phyloP scores from a whole-genome alignment of 1,284 basidiomycete genomes.

The Paramarasmius palmivorus region DNA sequence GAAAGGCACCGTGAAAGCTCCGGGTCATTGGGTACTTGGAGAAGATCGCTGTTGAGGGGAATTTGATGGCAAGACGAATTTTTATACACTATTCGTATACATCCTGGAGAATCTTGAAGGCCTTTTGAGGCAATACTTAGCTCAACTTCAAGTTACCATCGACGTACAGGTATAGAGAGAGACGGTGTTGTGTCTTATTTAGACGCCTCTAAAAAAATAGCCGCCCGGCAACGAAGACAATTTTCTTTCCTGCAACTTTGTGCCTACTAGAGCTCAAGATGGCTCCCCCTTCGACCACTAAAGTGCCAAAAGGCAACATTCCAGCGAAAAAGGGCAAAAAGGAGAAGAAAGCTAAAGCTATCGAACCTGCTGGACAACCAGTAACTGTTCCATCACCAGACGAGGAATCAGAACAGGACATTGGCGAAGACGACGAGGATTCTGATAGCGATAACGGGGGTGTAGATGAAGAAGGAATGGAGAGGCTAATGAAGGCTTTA shows the following conservation, averaged over 20 bases:
- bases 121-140: no score
- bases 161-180: no score
- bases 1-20: no score
- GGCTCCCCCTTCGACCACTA: neutral
- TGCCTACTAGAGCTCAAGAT: neutral
- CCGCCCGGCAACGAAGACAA: neutral
- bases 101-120: no score
- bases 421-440: constrained; percentile 28
- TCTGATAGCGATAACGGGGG: constrained; percentile 55
- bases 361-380: neutral
- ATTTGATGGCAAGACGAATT: no score
- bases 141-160: no score
- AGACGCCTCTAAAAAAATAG: no score
- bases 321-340: neutral
- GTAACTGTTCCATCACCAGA: no score
- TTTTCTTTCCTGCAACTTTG: neutral
- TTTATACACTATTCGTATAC: no score
- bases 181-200: no score
- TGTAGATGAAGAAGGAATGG: constrained; percentile 66
- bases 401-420: neutral
- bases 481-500: constrained; percentile 63
- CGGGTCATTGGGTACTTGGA: no score
- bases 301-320: neutral
- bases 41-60: no score
- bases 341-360: neutral